These are phyloP conservation scores for Coemansia sp. DNA, from an alignment of 192 early-diverging fungal genomes.

Conservation along the genomic window DNA sequence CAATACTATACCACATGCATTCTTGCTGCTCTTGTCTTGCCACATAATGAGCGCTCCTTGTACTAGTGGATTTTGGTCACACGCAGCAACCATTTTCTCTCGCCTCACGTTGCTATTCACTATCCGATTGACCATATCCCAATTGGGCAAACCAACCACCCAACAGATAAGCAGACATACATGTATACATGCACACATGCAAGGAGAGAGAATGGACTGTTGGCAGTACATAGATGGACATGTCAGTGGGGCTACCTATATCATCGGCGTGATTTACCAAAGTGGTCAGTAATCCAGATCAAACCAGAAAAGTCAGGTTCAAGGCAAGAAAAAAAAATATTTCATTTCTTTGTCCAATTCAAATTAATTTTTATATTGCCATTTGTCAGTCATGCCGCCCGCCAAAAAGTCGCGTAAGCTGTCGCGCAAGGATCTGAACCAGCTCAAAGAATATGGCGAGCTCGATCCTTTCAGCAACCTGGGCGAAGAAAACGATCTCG, in stretches of 20 bases:
- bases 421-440: slow-evolving; percentile 54
- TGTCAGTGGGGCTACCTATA: not conserved
- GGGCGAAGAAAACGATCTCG: slow-evolving; percentile 39
- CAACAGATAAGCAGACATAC: not conserved
- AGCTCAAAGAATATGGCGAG: slow-evolving; percentile 74
- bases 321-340: not conserved
- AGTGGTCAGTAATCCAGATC: not conserved
- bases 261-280: not conserved
- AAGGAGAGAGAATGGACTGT: not conserved
- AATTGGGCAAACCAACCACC: not conserved
- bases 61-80: not conserved
- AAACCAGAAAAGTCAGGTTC: not conserved
- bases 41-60: too few species aligned
- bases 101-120: not conserved
- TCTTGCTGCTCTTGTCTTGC: too few species aligned
- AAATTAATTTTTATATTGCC: not conserved
- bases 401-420: slow-evolving; percentile 44
- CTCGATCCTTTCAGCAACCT: slow-evolving; percentile 53
- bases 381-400: slow-evolving; percentile 34
- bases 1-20: too few species aligned
- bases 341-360: not conserved
- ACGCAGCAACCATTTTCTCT: not conserved
- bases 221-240: not conserved
- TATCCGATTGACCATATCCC: slow-evolving; percentile 4
- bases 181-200: not conserved